A percentile compares a stretch with the other conserved stretches of the same genome.
Evolutionary conservation across 164 flowering plant species (phyloP).

Genomic region (Nymphaea colorata): DNA sequence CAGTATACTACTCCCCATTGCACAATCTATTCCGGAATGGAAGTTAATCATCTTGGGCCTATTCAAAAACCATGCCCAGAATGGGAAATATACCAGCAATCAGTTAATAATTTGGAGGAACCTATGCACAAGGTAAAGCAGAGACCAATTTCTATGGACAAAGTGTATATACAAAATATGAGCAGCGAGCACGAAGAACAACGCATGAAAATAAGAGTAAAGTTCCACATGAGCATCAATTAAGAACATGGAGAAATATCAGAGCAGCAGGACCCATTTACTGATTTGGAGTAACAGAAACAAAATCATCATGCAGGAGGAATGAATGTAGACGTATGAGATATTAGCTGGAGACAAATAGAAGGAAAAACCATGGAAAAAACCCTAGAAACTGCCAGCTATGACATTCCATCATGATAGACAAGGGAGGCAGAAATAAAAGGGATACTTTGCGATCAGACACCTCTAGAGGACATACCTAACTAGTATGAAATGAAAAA

Average conservation of each 20-base stretch:
- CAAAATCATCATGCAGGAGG: background rate
- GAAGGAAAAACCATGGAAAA: background rate
- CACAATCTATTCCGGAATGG: background rate
- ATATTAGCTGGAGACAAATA: background rate
- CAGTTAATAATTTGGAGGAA: background rate
- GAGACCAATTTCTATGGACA: background rate
- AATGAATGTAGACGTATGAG: background rate
- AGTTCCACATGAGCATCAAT: background rate
- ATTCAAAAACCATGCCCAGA: background rate
- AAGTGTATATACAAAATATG: background rate
- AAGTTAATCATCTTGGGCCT: background rate
- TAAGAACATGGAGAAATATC: background rate
- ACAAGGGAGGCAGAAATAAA: background rate
- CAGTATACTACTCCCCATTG: background rate
- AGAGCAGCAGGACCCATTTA: background rate
- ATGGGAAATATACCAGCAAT: background rate
- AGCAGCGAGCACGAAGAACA: background rate
- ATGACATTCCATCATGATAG: background rate
- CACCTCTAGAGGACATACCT: background rate
- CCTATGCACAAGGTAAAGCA: background rate
- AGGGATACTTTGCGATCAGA: background rate
- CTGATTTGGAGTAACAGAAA: background rate
- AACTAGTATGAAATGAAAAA: too few species aligned
- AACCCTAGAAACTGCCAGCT: background rate
- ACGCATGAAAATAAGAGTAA: background rate